These are phyloP conservation scores for Rhizomucor miehei DNA, from an alignment of 371 early-diverging fungal species.

Conservation along the genomic window DNA sequence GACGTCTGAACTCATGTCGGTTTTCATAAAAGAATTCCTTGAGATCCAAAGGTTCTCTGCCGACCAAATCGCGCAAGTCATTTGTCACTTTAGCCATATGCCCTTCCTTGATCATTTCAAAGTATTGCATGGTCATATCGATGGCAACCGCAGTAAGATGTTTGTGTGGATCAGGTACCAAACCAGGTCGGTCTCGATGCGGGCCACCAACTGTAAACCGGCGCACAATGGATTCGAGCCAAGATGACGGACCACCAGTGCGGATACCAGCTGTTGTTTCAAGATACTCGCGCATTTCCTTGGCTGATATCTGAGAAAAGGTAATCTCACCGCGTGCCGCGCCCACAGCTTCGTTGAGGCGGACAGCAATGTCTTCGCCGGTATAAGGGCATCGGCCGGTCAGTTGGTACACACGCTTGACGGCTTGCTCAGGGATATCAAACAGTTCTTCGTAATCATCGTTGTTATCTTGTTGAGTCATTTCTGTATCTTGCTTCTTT, in stretches of 20 bases:
- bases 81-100: slow-evolving; percentile 7
- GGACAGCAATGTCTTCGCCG: not conserved
- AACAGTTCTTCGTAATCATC: not conserved
- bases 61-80: slow-evolving; percentile 12
- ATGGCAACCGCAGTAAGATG: slow-evolving; percentile 2
- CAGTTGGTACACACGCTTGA: slow-evolving; percentile 14
- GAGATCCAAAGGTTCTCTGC: slow-evolving; percentile 14
- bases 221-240: not conserved
- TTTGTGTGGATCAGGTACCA: slow-evolving; percentile 7
- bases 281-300: slow-evolving; percentile 10
- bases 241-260: not conserved
- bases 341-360: slow-evolving; percentile 7
- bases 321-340: slow-evolving; percentile 7
- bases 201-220: not conserved
- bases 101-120: not conserved
- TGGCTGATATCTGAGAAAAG: not conserved
- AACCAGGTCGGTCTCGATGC: not conserved
- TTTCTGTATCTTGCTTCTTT: slow-evolving; percentile 8
- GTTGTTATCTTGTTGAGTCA: slow-evolving; percentile 3
- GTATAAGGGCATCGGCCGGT: slow-evolving; percentile 12
- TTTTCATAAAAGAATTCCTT: slow-evolving; percentile 11
- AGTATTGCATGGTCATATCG: slow-evolving; percentile 9
- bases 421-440: slow-evolving; percentile 4
- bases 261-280: not conserved
- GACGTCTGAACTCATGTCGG: slow-evolving; percentile 11